phyloP scores from a whole-genome alignment of 140 eudicot species.

The Senecio squalidus region DNA sequence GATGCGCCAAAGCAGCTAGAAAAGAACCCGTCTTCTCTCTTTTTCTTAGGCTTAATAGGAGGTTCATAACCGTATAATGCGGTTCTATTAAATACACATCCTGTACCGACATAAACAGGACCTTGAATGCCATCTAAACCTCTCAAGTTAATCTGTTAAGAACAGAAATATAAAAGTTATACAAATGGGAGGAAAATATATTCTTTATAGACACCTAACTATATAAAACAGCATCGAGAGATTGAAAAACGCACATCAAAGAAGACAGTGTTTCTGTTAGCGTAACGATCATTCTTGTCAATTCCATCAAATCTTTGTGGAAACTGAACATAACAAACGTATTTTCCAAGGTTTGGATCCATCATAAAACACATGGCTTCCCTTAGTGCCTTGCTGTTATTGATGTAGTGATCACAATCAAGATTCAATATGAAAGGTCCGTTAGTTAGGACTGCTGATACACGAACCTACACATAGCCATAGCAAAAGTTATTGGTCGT shows the following conservation, averaged over 20 bases:
- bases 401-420: conserved; percentile 99
- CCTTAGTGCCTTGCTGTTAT: conserved; percentile 93
- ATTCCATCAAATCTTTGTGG: conserved; percentile 99
- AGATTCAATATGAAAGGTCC: conserved; percentile 99
- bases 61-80: conserved; percentile 96
- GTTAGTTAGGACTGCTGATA: conserved; percentile 97
- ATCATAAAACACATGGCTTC: conserved; percentile 99
- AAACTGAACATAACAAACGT: conserved; percentile 96
- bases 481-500: conserved; percentile 3
- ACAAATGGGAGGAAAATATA: no score
- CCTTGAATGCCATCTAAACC: conserved; percentile 98
- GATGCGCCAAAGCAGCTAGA: conserved; percentile 80
- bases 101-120: conserved; percentile 96
- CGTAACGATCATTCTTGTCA: conserved; percentile 96
- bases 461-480: conserved; percentile 73
- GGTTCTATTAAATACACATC: conserved; percentile 93
- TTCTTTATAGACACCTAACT: no score
- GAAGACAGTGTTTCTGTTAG: conserved; percentile 97
- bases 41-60: conserved; percentile 80
- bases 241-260: conserved; percentile 73
- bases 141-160: conserved; percentile 83
- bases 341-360: conserved; percentile 99
- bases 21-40: conserved; percentile 61
- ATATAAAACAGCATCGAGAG: background rate
- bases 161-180: background rate